Base-by-base conservation (phyloP, 192 early-diverging fungal genomes). In the Coemansia sp. region DNA sequence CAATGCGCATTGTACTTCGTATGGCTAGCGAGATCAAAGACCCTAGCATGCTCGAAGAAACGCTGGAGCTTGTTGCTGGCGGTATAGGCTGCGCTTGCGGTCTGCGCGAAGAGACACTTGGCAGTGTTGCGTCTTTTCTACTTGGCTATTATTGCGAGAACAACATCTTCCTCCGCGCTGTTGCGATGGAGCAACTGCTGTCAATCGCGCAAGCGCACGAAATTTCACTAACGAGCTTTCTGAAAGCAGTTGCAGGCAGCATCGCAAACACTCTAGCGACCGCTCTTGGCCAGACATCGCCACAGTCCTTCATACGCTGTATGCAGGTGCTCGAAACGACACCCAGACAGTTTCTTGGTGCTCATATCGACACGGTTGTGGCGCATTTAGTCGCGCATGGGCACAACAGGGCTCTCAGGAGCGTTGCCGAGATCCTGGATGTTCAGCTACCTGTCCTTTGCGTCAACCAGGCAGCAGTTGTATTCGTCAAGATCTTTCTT, bases 171-270 rank as follows among this genome's bases (percentile, higher is more conserved):
- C 61, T 82, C 20, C 74, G 69, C 2, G 75, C 80, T 2, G 80
- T 82, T 62, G 80, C 80, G 5, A 77, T 77, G 74, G 80, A 82
- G 42, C 80, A 82, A 62, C 49, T 82, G 41, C 42, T 82, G 42
- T 32, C 29, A 2, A 57, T 82, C 9, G 46, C 80, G 13, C 63
- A 74, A 20, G 61, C 54, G 38, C 80, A 74, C 23, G 60, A 36
- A 19, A 49, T 74, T 11, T 61, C 74, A 22, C 57, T 78, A 19
- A 29, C 75, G 4, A 55, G 32, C 25, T 56, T 82, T 25, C 69
- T 82, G 9, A 48, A 62, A 11, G 45, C 52, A 13, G 72, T 69
- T 57, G 49, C 80, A 3, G 42, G 56, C 9, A 63, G 55, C 45
- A 69, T 82, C 40, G 63, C 75, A 2, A 70, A 72, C 25, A 65